Conservation (phyloP, 352 stramenopile species). For the Phytopythium mirpurense region DNA sequence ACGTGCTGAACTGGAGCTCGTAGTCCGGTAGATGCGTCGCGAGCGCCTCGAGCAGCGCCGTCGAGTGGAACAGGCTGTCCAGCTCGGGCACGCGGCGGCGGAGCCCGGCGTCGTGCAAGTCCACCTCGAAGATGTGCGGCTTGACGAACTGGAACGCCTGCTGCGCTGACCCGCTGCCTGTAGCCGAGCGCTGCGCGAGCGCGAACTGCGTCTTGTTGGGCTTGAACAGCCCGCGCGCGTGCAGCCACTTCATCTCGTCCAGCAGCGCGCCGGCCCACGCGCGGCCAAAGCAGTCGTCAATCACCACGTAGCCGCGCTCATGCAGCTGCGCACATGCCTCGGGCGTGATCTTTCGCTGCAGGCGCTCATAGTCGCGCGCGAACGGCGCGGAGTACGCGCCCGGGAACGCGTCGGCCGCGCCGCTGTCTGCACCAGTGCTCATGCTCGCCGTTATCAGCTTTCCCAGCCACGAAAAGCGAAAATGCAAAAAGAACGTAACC, state of each 20-base stretch:
- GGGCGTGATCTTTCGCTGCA: constrained; percentile 41
- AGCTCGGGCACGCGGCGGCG: constrained; percentile 54
- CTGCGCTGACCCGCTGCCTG: constrained; percentile 12
- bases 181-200: constrained; percentile 29
- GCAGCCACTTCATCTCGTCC: constrained; percentile 59
- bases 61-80: constrained; percentile 61
- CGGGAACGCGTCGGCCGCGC: constrained; percentile 20
- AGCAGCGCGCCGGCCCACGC: constrained; percentile 50
- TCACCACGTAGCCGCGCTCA: constrained; percentile 52
- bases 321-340: constrained; percentile 34
- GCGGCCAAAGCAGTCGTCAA: constrained; percentile 64
- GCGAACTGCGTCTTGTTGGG: constrained; percentile 83
- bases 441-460: neutral
- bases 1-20: constrained; percentile 52
- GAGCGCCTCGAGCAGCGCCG: constrained; percentile 41
- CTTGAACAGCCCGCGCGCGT: constrained; percentile 46
- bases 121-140: constrained; percentile 81
- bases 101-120: constrained; percentile 62
- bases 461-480: no score
- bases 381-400: constrained; percentile 45
- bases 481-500: no score
- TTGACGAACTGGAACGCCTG: constrained; percentile 63
- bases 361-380: constrained; percentile 41
- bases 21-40: constrained; percentile 48
- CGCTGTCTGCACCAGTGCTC: no score